Conservation (phyloP, 257 asterid genomes). For the Lycium ferocissimum region DNA sequence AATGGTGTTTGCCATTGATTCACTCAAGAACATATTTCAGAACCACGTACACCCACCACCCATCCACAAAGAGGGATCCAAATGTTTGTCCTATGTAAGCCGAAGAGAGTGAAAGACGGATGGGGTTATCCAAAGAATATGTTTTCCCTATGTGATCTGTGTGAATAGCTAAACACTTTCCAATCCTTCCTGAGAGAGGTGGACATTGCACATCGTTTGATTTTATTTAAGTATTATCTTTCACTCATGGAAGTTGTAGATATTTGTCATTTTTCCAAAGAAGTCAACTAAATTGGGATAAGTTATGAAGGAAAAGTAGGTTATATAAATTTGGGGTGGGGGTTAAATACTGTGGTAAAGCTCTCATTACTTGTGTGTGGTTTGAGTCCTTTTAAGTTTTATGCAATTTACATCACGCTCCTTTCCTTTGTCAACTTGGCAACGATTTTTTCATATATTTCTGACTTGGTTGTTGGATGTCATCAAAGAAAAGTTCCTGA, state of each 20-base stretch:
- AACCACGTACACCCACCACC: constrained; percentile 24
- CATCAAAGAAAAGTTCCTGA: constrained; percentile 25
- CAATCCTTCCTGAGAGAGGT: background rate
- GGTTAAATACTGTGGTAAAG: background rate
- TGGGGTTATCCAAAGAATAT: background rate
- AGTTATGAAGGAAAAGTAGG: constrained; percentile 9
- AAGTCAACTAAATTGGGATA: background rate
- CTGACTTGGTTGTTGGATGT: background rate
- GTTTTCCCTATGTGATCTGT: constrained; percentile 1
- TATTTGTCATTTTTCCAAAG: background rate
- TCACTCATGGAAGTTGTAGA: background rate
- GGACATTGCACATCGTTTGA: background rate
- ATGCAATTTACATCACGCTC: background rate
- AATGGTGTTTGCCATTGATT: constrained; percentile 16
- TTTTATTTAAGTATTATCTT: background rate
- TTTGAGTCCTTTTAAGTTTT: constrained; percentile 13
- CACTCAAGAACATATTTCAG: constrained; percentile 23
- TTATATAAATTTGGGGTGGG: constrained; percentile 8
- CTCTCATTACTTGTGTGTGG: background rate
- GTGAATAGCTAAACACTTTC: constrained; percentile 11
- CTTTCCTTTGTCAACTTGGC: background rate
- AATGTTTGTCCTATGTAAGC: constrained; percentile 2
- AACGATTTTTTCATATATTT: constrained; percentile 3
- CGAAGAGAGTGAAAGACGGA: background rate
- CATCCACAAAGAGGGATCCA: background rate